A percentile compares a stretch with the other conserved stretches of the same genome.
These are phyloP conservation scores for Talaromyces sp. DNA, from an alignment of 2,329 filamentous ascomycete genomes.

Conservation along the genomic window DNA sequence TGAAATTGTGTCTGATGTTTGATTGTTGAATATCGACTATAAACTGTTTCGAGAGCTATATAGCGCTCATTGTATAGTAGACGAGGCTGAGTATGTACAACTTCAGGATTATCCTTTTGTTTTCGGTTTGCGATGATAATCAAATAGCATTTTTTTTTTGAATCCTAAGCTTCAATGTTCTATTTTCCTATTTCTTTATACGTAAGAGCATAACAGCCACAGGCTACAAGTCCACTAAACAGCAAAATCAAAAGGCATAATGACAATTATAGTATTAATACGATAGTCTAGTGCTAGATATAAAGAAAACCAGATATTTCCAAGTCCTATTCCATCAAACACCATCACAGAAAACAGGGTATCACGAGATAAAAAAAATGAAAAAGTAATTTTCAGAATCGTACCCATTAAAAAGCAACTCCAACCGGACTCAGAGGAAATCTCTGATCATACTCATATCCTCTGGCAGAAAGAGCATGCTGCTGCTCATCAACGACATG, in stretches of 20 bases:
- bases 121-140: neutral
- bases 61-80: neutral
- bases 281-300: slow-evolving; percentile 12
- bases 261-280: slow-evolving; percentile 15
- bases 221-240: too few relatives aligned
- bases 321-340: neutral
- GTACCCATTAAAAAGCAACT: slow-evolving; percentile 22
- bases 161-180: neutral
- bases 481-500: slow-evolving; percentile 19
- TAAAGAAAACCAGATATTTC: neutral
- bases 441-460: slow-evolving; percentile 19
- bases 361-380: neutral
- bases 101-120: neutral
- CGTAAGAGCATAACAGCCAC: too few relatives aligned
- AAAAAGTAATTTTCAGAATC: neutral
- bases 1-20: slow-evolving; percentile 17
- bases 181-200: too few relatives aligned
- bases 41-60: neutral
- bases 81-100: neutral
- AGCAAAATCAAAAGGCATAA: neutral
- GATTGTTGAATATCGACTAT: neutral
- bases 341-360: slow-evolving; percentile 7
- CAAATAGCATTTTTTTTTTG: neutral
- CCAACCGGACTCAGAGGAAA: slow-evolving; percentile 20
- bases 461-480: slow-evolving; percentile 10